These are phyloP conservation scores for Thelephora aurantiotincta DNA, from an alignment of 768 basidiomycete species.

Conservation along the genomic window DNA sequence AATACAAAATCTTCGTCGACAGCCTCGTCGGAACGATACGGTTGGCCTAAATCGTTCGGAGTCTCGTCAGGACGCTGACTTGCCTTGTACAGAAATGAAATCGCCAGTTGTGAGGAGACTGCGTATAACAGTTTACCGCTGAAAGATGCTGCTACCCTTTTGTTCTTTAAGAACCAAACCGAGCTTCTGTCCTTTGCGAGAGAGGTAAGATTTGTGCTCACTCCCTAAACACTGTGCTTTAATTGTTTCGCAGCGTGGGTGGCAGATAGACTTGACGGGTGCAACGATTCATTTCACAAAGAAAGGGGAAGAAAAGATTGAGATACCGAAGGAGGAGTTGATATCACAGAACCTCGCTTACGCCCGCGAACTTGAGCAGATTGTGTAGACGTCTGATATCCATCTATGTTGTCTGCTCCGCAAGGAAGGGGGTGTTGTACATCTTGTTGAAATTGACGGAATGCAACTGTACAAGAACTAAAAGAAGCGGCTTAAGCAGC, in stretches of 20 bases:
- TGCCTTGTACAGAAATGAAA: slow-evolving; percentile 66
- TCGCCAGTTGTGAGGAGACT: slow-evolving; percentile 89
- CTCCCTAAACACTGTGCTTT: not conserved
- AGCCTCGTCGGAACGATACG: slow-evolving; percentile 89
- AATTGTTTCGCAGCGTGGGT: slow-evolving; percentile 45
- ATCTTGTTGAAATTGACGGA: not conserved
- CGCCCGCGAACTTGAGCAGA: slow-evolving; percentile 83
- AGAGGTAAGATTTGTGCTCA: slow-evolving; percentile 32
- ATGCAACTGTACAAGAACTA: not conserved
- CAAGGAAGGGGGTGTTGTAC: not conserved
- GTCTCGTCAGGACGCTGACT: not conserved
- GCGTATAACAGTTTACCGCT: slow-evolving; percentile 88
- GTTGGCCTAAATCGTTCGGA: slow-evolving; percentile 25
- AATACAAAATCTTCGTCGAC: slow-evolving; percentile 91
- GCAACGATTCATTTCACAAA: slow-evolving; percentile 64
- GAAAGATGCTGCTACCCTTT: slow-evolving; percentile 76
- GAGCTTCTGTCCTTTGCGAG: slow-evolving; percentile 78
- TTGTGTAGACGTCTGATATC: slow-evolving; percentile 37
- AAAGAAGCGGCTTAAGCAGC: not conserved
- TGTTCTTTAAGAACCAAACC: slow-evolving; percentile 79
- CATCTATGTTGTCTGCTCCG: slow-evolving; percentile 1
- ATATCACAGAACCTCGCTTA: slow-evolving; percentile 67
- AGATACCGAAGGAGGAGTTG: slow-evolving; percentile 77
- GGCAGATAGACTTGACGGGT: slow-evolving; percentile 65
- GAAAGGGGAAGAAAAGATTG: slow-evolving; percentile 69